Percentiles rank a stretch among this genome's conserved stretches.
phyloP scores from a whole-genome alignment of 2,329 filamentous ascomycete species.

The Cucurbitaria berberidis region DNA sequence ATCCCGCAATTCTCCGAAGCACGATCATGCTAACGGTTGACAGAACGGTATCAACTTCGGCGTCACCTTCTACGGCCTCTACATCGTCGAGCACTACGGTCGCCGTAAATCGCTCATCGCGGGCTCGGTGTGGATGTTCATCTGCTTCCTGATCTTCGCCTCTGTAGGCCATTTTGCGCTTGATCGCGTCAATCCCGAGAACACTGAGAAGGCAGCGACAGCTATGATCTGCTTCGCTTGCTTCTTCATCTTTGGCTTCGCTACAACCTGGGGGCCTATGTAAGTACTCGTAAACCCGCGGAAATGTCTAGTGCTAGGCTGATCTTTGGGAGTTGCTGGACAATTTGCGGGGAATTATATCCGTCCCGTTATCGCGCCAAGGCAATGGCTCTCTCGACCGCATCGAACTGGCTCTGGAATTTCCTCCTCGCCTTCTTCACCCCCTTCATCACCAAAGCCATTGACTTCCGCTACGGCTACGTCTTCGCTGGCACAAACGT shows the following conservation, averaged over 20 bases:
- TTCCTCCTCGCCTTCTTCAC: constrained; percentile 69
- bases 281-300: background rate
- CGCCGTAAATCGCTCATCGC: constrained; percentile 53
- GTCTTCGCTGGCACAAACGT: constrained; percentile 76
- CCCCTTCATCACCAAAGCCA: constrained; percentile 73
- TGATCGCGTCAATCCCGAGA: constrained; percentile 37
- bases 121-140: constrained; percentile 55
- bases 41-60: constrained; percentile 54
- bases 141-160: constrained; percentile 64
- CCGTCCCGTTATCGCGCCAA: constrained; percentile 59
- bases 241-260: constrained; percentile 69
- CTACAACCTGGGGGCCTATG: constrained; percentile 72
- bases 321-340: constrained; percentile 56
- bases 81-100: constrained; percentile 54
- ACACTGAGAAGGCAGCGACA: constrained; percentile 47
- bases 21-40: background rate
- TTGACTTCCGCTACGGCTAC: constrained; percentile 75
- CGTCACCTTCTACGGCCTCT: constrained; percentile 53
- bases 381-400: constrained; percentile 52
- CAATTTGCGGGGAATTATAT: constrained; percentile 69
- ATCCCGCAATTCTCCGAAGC: background rate
- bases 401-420: constrained; percentile 53
- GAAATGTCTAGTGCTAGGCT: background rate
- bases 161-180: constrained; percentile 54
- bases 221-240: constrained; percentile 71